Evolutionary conservation across 2,329 filamentous ascomycete genomes (phyloP), one percentile per base, ranked within the genome.

Genomic region (Cyclaneusma minus): DNA sequence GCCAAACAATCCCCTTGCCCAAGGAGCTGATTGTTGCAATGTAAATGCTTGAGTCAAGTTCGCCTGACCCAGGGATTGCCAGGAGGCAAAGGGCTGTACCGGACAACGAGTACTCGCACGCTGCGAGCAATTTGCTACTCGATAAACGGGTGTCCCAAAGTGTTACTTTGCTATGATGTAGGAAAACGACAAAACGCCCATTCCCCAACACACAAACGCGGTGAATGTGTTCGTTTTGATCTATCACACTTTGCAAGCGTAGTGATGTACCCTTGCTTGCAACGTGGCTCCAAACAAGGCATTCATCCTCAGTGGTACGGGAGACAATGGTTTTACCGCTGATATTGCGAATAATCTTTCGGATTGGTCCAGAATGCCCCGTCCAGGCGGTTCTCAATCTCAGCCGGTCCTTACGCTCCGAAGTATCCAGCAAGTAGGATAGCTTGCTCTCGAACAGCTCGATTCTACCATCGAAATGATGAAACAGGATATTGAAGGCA

Each of bases 341-440:
- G 22, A 78, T 79, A 42, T 85, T 91, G 33, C 84, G 75, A 23
- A 91, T 76, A 32, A 93, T 80, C 45, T 91, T 92, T 42, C 78
- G 76, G 34, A 94, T 71, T 0, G 81, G 62, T 10, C 66, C 66
- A 10, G 77, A 79, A 54, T 94, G 85, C 1, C 87, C 85, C 2
- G 82, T 82, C 81, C 84, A 91, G 2, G 73, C 64, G 3, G 70
- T 65, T 34, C 66, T 68, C 9, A 69, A 60, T 12, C 56, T 52
- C 10, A 91, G 52, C 2, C 80, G 70, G 21, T 60, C 53, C 25
- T 55, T 56, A 22, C 64, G 59, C 22, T 67, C 64, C 1, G 67
- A 62, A 3, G 80, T 75, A 41, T 91, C 83, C 36, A 98, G 76
- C 9, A 95, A 58, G 27, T 78, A 66, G 31, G 85, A 79, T 14